Base-by-base conservation (phyloP, 2,329 filamentous ascomycete species). In the Aspergillus chevalieri region DNA sequence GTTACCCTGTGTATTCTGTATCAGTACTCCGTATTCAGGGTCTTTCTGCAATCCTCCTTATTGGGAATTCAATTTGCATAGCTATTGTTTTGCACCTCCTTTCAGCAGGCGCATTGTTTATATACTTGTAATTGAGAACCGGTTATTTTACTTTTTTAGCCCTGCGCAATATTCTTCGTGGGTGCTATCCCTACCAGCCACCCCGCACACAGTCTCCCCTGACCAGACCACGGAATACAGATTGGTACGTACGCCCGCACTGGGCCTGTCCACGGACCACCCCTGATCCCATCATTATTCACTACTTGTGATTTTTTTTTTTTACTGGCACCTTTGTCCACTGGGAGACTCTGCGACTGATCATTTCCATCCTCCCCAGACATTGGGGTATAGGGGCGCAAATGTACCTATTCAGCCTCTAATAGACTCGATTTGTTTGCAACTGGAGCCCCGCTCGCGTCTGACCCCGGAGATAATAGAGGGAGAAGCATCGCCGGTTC, bases 181-280 rank as follows among this genome's bases (percentile, higher is more conserved):
- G 17, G 8, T 22, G 38, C 38, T 41, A 15, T 41, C 38, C 17
- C 17, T 41, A 15, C 34, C 34, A 41, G 17, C 38, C 38, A 41
- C 38, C 38, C 38, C 26, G 26, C 26, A 30, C 24, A 26, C 26
- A 30, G 21, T 4, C 17, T 36, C 34, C 34, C 15, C 34, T 36
- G 14, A 36, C 14, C 6, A 19, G 10, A 41, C 38, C 17, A 41
- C 34, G 14, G 34, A 42, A 8, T 42, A 19, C 36, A 15, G 22
- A 28, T 26, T 28, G 21, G 42, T 44, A 44, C 42, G 42, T 41
- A 41, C 38, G 9, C 3, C 17, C 19, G 19, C 17, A 19, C 22
- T 39, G 21, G 22, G 22, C 24, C 42, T 44, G 42, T 44, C 22
- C 42, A 44, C 42, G 42, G 42, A 28, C 42, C 42, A 44, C 24